phyloP scores from a whole-genome alignment of 352 stramenopile genomes.

The Aphanomyces euteiches region DNA sequence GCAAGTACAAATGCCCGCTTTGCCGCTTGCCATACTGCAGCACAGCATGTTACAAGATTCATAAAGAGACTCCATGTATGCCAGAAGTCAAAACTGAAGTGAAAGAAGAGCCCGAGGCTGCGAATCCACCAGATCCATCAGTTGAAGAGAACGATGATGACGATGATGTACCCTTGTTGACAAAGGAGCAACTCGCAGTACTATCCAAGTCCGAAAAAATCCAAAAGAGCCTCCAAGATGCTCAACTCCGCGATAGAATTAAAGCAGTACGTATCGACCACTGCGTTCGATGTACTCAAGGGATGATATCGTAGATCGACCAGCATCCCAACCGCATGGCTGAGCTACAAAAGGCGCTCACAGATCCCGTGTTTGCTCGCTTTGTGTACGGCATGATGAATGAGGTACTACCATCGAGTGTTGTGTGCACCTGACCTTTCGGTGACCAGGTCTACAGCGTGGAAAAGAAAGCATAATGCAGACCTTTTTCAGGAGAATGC shows the following conservation, averaged over 20 bases:
- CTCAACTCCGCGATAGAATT: constrained; percentile 47
- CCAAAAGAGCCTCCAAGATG: constrained; percentile 46
- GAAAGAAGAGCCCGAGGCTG: not conserved
- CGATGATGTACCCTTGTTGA: constrained; percentile 45
- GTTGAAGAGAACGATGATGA: constrained; percentile 33
- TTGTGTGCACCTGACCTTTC: not conserved
- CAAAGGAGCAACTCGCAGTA: constrained; percentile 45
- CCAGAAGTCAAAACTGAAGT: constrained; percentile 12
- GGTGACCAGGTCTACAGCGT: not conserved
- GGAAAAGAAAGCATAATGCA: not conserved
- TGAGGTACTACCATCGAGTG: constrained; percentile 33
- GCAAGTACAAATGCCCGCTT: constrained; percentile 83
- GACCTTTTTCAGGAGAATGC: too few species aligned
- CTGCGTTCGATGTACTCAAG: constrained; percentile 21
- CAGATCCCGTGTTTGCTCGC: constrained; percentile 60
- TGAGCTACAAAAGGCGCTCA: constrained; percentile 68
- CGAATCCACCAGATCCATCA: not conserved
- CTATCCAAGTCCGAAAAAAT: constrained; percentile 41
- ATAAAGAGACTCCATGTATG: constrained; percentile 67
- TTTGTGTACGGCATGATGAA: constrained; percentile 79
- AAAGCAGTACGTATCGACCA: constrained; percentile 42
- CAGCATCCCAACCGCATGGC: constrained; percentile 60
- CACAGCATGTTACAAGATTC: constrained; percentile 68
- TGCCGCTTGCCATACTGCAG: constrained; percentile 74
- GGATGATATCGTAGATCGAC: constrained; percentile 50